Evolutionary conservation across 202 grass and related monocot genomes (phyloP).

Genomic region (Schoenoplectus triqueter): DNA sequence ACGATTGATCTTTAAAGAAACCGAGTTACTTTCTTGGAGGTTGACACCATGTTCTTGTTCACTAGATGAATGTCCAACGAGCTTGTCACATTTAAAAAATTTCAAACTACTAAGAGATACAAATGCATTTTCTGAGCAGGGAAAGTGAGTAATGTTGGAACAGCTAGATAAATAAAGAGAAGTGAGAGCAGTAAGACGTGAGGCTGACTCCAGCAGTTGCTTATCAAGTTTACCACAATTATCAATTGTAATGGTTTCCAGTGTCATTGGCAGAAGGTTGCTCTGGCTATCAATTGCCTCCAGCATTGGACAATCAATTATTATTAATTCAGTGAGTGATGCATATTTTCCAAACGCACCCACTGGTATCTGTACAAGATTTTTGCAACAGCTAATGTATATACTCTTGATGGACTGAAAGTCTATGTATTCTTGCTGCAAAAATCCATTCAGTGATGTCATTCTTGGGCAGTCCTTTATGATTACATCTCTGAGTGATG

Average conservation of each 20-base stretch:
- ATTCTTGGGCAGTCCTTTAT: background rate
- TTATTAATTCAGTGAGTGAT: background rate
- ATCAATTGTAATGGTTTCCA: rapidly evolving
- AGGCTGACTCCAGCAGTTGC: background rate
- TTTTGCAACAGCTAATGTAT: background rate
- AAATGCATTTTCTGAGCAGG: background rate
- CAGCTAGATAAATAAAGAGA: background rate
- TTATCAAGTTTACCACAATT: background rate
- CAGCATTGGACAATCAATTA: background rate
- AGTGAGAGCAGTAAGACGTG: background rate
- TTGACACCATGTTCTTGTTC: background rate
- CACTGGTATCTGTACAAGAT: background rate
- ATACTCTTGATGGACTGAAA: background rate
- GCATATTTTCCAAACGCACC: background rate
- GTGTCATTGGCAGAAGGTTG: background rate
- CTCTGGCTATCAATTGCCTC: background rate
- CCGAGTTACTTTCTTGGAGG: background rate
- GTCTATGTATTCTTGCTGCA: background rate
- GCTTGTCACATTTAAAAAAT: background rate
- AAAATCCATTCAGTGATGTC: background rate
- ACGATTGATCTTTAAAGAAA: background rate
- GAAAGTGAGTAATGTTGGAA: background rate
- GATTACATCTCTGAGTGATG: background rate
- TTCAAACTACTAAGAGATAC: background rate
- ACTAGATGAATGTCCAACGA: background rate